Percentiles rank a stretch among this genome's conserved stretches.
Evolutionary conservation across 2,329 filamentous ascomycete species (phyloP).

Genomic region (Aulographum hederae): DNA sequence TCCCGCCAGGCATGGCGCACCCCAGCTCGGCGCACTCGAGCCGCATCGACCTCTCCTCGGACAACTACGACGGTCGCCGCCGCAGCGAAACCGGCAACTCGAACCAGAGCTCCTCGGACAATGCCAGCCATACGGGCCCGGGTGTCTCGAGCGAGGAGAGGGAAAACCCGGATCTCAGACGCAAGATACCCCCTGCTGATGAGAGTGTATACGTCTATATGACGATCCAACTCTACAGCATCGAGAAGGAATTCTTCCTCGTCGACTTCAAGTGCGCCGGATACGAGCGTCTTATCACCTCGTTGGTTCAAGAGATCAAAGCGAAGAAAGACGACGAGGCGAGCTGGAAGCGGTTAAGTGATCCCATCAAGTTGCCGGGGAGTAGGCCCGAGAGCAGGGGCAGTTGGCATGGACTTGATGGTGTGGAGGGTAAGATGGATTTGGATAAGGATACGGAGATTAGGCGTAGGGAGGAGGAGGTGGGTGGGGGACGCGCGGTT

Average conservation of each 20-base stretch:
- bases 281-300: slow-evolving; percentile 65
- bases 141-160: slow-evolving; percentile 4
- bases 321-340: neutral
- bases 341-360: too few species aligned
- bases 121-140: neutral
- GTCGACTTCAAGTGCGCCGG: slow-evolving; percentile 98
- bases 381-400: slow-evolving; percentile 5
- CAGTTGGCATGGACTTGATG: slow-evolving; percentile 6
- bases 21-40: slow-evolving; percentile 31
- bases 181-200: slow-evolving; percentile 20
- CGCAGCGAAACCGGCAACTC: neutral
- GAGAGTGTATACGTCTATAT: slow-evolving; percentile 83
- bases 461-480: slow-evolving; percentile 20
- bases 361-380: slow-evolving; percentile 10
- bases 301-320: slow-evolving; percentile 21
- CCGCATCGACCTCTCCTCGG: slow-evolving; percentile 23
- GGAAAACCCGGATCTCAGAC: slow-evolving; percentile 8
- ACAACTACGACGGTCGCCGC: neutral
- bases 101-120: neutral
- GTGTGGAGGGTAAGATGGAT: slow-evolving; percentile 3
- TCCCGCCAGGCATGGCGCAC: slow-evolving; percentile 29
- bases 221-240: slow-evolving; percentile 88
- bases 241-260: slow-evolving; percentile 73
- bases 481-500: slow-evolving; percentile 29
- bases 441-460: slow-evolving; percentile 10